Conservation (phyloP, 371 early-diverging fungal genomes). For the Actinomucor elegans region DNA sequence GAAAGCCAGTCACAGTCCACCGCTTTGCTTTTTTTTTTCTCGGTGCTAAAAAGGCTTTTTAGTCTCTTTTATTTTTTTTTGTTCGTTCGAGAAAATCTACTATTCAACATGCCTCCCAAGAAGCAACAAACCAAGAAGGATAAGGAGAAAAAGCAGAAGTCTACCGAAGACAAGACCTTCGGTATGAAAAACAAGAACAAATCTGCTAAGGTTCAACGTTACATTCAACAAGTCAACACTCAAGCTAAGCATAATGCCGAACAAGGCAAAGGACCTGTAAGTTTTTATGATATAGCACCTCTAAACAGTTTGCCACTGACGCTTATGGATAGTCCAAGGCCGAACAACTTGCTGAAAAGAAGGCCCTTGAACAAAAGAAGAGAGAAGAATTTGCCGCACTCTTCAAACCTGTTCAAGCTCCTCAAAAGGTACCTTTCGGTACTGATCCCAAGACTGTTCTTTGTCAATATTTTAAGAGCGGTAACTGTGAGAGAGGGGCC, state of each 20-base stretch:
- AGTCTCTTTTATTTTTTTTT: neutral
- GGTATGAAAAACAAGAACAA: conserved; percentile 98
- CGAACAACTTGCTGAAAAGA: conserved; percentile 37
- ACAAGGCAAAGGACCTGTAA: neutral
- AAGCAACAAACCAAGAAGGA: conserved; percentile 61
- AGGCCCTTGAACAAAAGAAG: conserved; percentile 44
- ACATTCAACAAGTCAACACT: conserved; percentile 88
- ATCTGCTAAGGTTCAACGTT: conserved; percentile 82
- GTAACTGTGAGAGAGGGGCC: conserved; percentile 90
- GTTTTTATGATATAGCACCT: too few relatives aligned
- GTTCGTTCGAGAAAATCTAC: neutral
- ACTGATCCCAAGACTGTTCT: conserved; percentile 98
- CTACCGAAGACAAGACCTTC: conserved; percentile 96
- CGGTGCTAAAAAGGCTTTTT: conserved; percentile 1
- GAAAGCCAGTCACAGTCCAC: conserved; percentile 1
- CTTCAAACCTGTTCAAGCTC: conserved; percentile 85
- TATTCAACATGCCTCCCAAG: conserved; percentile 76
- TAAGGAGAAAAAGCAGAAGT: conserved; percentile 78
- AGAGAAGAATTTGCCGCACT: conserved; percentile 72
- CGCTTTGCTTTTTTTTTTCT: neutral
- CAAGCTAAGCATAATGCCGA: conserved; percentile 70
- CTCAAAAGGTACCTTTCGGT: conserved; percentile 98
- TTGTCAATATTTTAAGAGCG: conserved; percentile 93
- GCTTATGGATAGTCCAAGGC: conserved; percentile 23
- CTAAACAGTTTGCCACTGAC: too few relatives aligned